Evolutionary conservation across 1,284 basidiomycete genomes (phyloP), one percentile per base, ranked within the genome.

Genomic region (Cutaneotrichosporon spelunceum): DNA sequence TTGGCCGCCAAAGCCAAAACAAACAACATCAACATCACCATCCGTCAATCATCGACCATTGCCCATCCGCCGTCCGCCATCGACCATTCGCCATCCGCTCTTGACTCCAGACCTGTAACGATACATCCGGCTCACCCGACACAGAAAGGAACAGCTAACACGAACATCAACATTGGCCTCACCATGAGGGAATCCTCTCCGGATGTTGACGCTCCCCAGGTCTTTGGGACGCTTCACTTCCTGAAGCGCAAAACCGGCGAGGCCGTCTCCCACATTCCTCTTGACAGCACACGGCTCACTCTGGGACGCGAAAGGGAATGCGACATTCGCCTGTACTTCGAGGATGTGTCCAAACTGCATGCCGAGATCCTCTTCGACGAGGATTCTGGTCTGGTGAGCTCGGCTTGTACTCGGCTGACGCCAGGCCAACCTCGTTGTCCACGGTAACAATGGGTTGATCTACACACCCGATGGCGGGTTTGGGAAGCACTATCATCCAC

Each of bases 261-360:
- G 27, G 66, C 68, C 48, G 53, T 71, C 10, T 69, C 70, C 19
- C 63, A 54, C 14, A 75, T 68, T 53, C 72, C 75, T 1, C 66
- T 78, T 24, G 72, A 77, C 54, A 61, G 68, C 2, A 66, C 70
- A 45, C 64, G 67, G 21, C 59, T 77, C n/a, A 77, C 72, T 1
- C 64, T 78, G 34, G 76, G 76, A 8, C 63, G 77, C 30, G 78
- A 76, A 47, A 68, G 66, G 24, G 68, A 72, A 23, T 73, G 71
- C 45, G 76, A 78, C 67, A 67, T 78, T 23, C 71, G 78, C 16
- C 64, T 79, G 27, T 77, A 79, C 64, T 72, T 70, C 23, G 66
- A 69, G 3, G 77, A 78, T 53, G 73, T 79, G 10, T 78, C 77
- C 4, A 73, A 76, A 44, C 61, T 74, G 2, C 78, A 79, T 54